Percentiles rank a stretch among this genome's conserved stretches.
These are phyloP conservation scores for Lactarius psammicola DNA, from an alignment of 768 basidiomycete species.

Conservation along the genomic window DNA sequence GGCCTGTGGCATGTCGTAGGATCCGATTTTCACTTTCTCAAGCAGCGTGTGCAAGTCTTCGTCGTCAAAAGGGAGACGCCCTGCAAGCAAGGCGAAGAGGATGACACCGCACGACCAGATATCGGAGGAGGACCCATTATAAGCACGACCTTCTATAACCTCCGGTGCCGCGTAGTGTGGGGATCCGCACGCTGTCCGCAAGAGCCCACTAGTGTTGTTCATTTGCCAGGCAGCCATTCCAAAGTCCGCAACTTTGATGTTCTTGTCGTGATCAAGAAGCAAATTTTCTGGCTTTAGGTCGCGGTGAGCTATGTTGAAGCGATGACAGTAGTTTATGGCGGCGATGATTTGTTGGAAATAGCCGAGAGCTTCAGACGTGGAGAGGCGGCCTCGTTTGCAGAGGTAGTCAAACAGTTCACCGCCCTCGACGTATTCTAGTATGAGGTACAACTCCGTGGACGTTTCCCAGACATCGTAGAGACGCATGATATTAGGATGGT, in stretches of 20 bases:
- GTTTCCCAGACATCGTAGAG: conserved; percentile 99
- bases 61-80: conserved; percentile 90
- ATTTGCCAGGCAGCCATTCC: conserved; percentile 96
- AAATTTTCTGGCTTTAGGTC: conserved; percentile 93
- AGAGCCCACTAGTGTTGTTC: conserved; percentile 51
- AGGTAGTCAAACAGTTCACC: conserved; percentile 95
- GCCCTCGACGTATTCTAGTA: conserved; percentile 92
- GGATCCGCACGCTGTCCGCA: conserved; percentile 88
- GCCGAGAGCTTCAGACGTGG: conserved; percentile 66
- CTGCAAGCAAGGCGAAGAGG: conserved; percentile 83
- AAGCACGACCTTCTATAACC: conserved; percentile 77
- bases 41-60: conserved; percentile 77
- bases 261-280: conserved; percentile 74
- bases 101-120: conserved; percentile 98
- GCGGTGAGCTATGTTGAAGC: conserved; percentile 92
- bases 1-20: conserved; percentile 69
- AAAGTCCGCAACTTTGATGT: conserved; percentile 95
- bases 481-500: conserved; percentile 92
- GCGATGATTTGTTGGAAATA: conserved; percentile 95
- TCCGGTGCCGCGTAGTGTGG: conserved; percentile 96
- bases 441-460: conserved; percentile 79
- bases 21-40: conserved; percentile 73
- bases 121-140: conserved; percentile 85
- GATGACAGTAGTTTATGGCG: conserved; percentile 89
- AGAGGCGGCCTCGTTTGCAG: conserved; percentile 71